These are phyloP conservation scores for Russula dissimulans DNA, from an alignment of 768 basidiomycete genomes.

Conservation along the genomic window DNA sequence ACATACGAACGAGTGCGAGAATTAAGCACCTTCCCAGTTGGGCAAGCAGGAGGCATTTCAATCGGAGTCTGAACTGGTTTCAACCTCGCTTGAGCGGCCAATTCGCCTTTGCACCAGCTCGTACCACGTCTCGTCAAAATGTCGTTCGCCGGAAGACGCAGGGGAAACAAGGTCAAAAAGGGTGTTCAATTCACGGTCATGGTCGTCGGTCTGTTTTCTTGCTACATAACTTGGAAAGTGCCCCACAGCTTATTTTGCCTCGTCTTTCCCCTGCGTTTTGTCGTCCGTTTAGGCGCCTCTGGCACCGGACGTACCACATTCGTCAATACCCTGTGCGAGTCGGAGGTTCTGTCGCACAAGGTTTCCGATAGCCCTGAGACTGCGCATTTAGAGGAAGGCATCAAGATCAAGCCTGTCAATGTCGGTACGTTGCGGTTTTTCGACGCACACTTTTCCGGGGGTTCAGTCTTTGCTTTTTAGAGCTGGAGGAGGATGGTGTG, in stretches of 20 bases:
- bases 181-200: conserved; percentile 96
- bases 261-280: conserved; percentile 4
- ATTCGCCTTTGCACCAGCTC: conserved; percentile 18
- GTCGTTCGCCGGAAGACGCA: conserved; percentile 80
- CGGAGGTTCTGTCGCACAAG: conserved; percentile 84
- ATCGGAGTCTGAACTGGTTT: conserved; percentile 16
- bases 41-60: not conserved
- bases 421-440: conserved; percentile 53
- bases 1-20: not conserved
- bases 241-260: not conserved
- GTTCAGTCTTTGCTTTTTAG: conserved; percentile 33
- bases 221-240: not conserved
- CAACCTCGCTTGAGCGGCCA: conserved; percentile 21
- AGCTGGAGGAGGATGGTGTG: conserved; percentile 97
- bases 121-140: conserved; percentile 32
- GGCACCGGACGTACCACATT: conserved; percentile 97
- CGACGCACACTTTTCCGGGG: not conserved
- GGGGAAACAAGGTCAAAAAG: conserved; percentile 96
- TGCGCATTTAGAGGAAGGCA: conserved; percentile 91
- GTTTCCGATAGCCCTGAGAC: conserved; percentile 72
- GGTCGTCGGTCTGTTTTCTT: conserved; percentile 78
- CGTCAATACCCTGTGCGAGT: conserved; percentile 98
- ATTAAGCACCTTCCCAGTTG: not conserved
- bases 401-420: conserved; percentile 89
- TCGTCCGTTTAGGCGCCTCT: conserved; percentile 64